Evolutionary conservation across 2,329 filamentous ascomycete species (phyloP).

Genomic region (Orbilia javanica): DNA sequence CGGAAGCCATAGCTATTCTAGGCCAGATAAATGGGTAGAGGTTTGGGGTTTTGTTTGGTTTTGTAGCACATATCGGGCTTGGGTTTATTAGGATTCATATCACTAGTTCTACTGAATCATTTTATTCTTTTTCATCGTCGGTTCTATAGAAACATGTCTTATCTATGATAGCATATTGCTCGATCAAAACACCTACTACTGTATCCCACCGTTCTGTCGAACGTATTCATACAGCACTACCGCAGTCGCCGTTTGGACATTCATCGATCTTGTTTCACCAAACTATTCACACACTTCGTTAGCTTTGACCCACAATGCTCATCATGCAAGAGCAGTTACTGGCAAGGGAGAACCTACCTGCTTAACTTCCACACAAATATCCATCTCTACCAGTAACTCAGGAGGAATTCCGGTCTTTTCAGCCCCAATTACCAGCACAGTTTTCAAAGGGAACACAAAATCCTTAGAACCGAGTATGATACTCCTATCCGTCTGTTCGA

Average conservation of each 20-base stretch:
- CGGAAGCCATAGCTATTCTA: slow-evolving; percentile 27
- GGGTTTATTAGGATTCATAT: neutral
- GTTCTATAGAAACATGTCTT: neutral
- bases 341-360: slow-evolving; percentile 65
- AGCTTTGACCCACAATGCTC: slow-evolving; percentile 2
- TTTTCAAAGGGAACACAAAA: slow-evolving; percentile 63
- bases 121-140: neutral
- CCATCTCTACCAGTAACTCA: slow-evolving; percentile 68
- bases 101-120: neutral
- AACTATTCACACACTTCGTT: slow-evolving; percentile 29
- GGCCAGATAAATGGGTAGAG: neutral
- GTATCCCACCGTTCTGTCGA: slow-evolving; percentile 64
- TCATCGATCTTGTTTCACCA: slow-evolving; percentile 70
- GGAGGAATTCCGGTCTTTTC: slow-evolving; percentile 70
- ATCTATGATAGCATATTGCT: neutral
- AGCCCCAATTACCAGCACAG: slow-evolving; percentile 68
- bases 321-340: too few species aligned
- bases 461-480: slow-evolving; percentile 65
- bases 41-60: neutral
- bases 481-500: slow-evolving; percentile 70
- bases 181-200: slow-evolving; percentile 9
- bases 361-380: slow-evolving; percentile 70
- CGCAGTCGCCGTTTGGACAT: slow-evolving; percentile 71
- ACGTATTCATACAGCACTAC: slow-evolving; percentile 70
- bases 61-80: neutral